Evolutionary conservation across 768 basidiomycete species (phyloP).

Genomic region (Amanita rimosa): DNA sequence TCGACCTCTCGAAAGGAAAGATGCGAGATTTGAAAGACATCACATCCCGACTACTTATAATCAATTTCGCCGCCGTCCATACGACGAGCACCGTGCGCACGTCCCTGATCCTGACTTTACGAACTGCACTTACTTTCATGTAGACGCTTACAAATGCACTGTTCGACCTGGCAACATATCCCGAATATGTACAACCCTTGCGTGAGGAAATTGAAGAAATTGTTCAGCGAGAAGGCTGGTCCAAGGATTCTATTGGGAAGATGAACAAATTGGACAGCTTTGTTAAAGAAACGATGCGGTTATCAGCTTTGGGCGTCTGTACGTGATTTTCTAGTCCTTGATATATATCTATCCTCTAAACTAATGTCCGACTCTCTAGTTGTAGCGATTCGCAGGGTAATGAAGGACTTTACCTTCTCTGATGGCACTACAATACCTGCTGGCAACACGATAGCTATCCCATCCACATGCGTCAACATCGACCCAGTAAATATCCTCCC

Average conservation of each 20-base stretch:
- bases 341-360: conserved; percentile 17
- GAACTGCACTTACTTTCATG: neutral
- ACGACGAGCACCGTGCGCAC: conserved; percentile 28
- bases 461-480: conserved; percentile 5
- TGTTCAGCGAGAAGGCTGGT: conserved; percentile 24
- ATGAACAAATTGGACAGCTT: conserved; percentile 36
- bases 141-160: conserved; percentile 28
- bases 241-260: conserved; percentile 21
- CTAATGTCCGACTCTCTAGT: conserved; percentile 6
- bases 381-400: conserved; percentile 18
- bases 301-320: conserved; percentile 15
- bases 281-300: conserved; percentile 25
- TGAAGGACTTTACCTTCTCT: conserved; percentile 27
- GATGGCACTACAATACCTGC: conserved; percentile 16
- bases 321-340: neutral
- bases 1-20: conserved; percentile 23
- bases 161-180: conserved; percentile 23
- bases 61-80: conserved; percentile 33
- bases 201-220: conserved; percentile 32
- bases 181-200: conserved; percentile 21
- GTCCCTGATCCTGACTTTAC: neutral
- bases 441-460: conserved; percentile 12
- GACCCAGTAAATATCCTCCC: conserved; percentile 1
- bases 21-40: conserved; percentile 17
- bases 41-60: conserved; percentile 20